Percentiles rank a stretch among this genome's conserved stretches.
Conservation (phyloP, 73 alveolate species). For the Symbiodinium pilosum region DNA sequence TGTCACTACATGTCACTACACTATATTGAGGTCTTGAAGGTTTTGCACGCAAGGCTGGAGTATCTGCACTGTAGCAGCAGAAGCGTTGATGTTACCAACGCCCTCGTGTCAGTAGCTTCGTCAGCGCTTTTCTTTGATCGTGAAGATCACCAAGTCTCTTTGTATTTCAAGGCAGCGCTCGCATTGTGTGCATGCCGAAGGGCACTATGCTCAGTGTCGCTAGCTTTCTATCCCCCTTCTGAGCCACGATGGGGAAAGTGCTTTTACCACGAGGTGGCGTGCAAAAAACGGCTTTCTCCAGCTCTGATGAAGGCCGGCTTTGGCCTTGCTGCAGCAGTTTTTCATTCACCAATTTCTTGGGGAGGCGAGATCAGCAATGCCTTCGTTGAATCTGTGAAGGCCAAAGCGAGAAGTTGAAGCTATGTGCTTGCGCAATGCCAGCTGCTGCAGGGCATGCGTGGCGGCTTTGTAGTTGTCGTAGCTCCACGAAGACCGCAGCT, state of each 20-base stretch:
- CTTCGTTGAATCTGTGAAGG: slow-evolving; percentile 46
- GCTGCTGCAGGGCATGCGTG: slow-evolving; percentile 32
- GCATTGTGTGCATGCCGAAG: slow-evolving; percentile 36
- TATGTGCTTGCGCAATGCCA: too few relatives aligned
- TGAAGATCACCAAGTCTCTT: too few relatives aligned
- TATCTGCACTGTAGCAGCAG: too few relatives aligned
- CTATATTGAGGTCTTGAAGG: too few relatives aligned
- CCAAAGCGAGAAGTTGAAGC: too few relatives aligned
- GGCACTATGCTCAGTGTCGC: background rate
- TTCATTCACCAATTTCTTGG: background rate
- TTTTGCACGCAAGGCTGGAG: too few relatives aligned
- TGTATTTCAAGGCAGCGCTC: slow-evolving; percentile 52
- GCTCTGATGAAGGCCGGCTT: slow-evolving; percentile 36
- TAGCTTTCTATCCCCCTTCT: background rate
- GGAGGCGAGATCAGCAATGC: slow-evolving; percentile 52
- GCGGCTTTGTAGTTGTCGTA: slow-evolving; percentile 61
- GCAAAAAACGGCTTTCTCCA: slow-evolving; percentile 40
- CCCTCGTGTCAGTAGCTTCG: too few relatives aligned
- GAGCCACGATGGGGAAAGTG: background rate
- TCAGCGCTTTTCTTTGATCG: too few relatives aligned
- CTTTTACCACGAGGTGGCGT: background rate
- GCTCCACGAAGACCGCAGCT: slow-evolving; percentile 75
- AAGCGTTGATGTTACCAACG: too few relatives aligned
- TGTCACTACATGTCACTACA: too few relatives aligned
- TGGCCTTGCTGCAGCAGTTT: background rate